Evolutionary conservation across 1,284 basidiomycete genomes (phyloP), one percentile per base, ranked within the genome.

Genomic region (Trichosporon sp.): DNA sequence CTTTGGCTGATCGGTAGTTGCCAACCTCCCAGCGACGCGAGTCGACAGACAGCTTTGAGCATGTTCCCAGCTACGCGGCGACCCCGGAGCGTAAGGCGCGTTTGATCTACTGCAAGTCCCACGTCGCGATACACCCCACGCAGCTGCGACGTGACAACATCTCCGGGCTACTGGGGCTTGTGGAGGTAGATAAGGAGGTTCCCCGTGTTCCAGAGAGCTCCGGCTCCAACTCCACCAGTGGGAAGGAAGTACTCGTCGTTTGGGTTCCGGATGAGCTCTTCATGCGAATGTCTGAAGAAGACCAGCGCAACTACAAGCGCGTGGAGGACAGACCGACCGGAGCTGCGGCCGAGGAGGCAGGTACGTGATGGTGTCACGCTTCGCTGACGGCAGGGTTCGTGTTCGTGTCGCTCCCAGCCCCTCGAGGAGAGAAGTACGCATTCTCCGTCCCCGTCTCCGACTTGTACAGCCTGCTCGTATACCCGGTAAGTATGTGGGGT

Each of bases 71-170:
- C 21, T n/a, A n/a, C 23, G 25, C 65, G 6, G 21, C 31, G 8
- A 32, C 42, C 3, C 23, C 29, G 18, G 70, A 73, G 25, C 66
- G 70, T 62, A 79, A 80, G 69, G 81, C 81, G 7, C 70, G 76
- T 8, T 85, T 97, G 60, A 82, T 96, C 21, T 96, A 93, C 77
- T 91, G 89, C 81, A 95, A 95, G 82, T 92, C 91, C 47, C 95
- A 95, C 80, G 93, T 95, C 51, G 94, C 95, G 77, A 90, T 97
- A 60, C 94, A 98, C 77, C 95, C 96, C 0, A 96, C 94, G 0
- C 89, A 92, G 2, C 95, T 95, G 79, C 87, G 91, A 2, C 87
- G 91, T 75, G 95, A 98, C 83, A 97, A 98, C 81, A 92, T 98
- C 32, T 89, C 93, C 3, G 96, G 96, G 3, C 97, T 95, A 80